phyloP scores from a whole-genome alignment of 352 stramenopile species.

The Phytophthora fragariaefolia region DNA sequence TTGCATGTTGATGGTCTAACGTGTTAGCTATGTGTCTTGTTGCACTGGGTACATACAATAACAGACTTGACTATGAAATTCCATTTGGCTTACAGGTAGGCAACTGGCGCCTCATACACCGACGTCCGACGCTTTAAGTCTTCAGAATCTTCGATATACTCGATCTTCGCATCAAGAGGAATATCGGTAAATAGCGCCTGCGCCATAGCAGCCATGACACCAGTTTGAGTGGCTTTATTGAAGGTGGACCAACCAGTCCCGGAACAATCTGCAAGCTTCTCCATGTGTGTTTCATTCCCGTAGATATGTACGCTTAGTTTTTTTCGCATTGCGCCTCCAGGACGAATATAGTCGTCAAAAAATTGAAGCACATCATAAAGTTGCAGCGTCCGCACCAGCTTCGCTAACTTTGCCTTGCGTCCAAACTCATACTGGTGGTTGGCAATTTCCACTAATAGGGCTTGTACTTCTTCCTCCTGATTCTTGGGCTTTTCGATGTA shows the following conservation, averaged over 20 bases:
- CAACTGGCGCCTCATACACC: constrained; percentile 23
- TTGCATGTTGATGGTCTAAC: neutral
- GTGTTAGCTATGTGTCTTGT: neutral
- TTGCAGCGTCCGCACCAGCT: constrained; percentile 51
- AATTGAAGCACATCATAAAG: constrained; percentile 66
- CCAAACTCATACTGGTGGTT: constrained; percentile 80
- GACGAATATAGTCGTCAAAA: constrained; percentile 65
- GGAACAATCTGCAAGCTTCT: constrained; percentile 24
- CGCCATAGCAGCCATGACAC: constrained; percentile 23
- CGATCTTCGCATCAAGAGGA: constrained; percentile 11
- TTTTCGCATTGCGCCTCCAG: constrained; percentile 33
- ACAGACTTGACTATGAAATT: neutral
- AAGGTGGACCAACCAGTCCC: constrained; percentile 32
- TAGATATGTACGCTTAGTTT: constrained; percentile 72
- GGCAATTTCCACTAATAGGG: constrained; percentile 67
- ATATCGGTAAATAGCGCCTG: neutral
- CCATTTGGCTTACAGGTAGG: constrained; percentile 9
- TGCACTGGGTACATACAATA: neutral
- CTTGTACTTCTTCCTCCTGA: constrained; percentile 64
- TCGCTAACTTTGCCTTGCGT: constrained; percentile 45
- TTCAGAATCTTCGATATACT: constrained; percentile 33
- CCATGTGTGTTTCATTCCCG: constrained; percentile 43
- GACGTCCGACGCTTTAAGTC: constrained; percentile 36
- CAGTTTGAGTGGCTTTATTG: constrained; percentile 8
- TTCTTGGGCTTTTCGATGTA: constrained; percentile 79